Evolutionary conservation across 2,329 filamentous ascomycete species (phyloP).

Genomic region (Cryphonectria japonica): DNA sequence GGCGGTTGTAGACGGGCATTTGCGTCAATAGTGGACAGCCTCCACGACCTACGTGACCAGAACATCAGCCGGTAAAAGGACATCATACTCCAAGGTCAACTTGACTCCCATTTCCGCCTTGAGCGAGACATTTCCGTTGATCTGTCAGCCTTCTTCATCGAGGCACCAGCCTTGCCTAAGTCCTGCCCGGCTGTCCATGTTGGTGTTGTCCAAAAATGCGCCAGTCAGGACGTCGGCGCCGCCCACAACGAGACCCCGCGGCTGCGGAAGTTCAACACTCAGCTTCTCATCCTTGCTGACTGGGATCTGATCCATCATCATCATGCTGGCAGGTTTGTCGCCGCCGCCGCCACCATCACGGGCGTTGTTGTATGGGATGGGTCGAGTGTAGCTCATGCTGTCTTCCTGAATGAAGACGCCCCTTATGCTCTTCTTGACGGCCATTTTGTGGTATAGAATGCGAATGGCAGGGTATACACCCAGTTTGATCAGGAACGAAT

Average conservation of each 20-base stretch:
- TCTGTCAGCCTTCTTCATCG: slow-evolving; percentile 59
- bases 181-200: slow-evolving; percentile 39
- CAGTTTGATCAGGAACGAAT: slow-evolving; percentile 56
- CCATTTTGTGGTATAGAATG: slow-evolving; percentile 60
- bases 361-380: slow-evolving; percentile 53
- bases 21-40: not conserved
- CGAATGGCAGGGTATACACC: slow-evolving; percentile 63
- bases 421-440: slow-evolving; percentile 53
- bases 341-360: slow-evolving; percentile 34
- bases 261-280: slow-evolving; percentile 53
- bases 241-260: slow-evolving; percentile 49
- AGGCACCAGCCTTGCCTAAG: slow-evolving; percentile 60
- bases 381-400: slow-evolving; percentile 53
- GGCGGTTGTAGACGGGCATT: not conserved
- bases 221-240: slow-evolving; percentile 45
- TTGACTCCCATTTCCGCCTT: slow-evolving; percentile 61
- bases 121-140: slow-evolving; percentile 62
- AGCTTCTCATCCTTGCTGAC: slow-evolving; percentile 64
- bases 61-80: slow-evolving; percentile 58
- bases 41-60: slow-evolving; percentile 36
- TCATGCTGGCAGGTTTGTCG: slow-evolving; percentile 48
- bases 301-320: slow-evolving; percentile 64
- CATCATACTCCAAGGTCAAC: slow-evolving; percentile 64
- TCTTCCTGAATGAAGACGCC: slow-evolving; percentile 60
- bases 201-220: slow-evolving; percentile 26